A percentile compares a stretch with the other conserved stretches of the same genome.
Conservation (phyloP, 495 filamentous ascomycete genomes). For the Penicillium paxilli region DNA sequence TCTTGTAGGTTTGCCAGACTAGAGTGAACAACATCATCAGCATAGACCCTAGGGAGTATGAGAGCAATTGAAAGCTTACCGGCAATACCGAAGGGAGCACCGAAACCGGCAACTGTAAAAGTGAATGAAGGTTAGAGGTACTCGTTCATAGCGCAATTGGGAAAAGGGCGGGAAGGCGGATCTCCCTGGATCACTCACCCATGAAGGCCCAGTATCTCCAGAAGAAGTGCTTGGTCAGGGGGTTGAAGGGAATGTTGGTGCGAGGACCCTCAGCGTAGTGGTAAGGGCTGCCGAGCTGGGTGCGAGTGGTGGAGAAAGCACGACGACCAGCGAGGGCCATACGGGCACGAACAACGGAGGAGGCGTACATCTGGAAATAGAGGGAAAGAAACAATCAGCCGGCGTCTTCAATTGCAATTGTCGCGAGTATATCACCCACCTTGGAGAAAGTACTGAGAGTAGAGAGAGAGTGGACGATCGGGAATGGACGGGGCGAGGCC, state of each 20-base stretch:
- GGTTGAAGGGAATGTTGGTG: conserved; percentile 95
- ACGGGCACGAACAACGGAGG: conserved; percentile 71
- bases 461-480: conserved; percentile 34
- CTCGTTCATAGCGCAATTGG: too few species aligned
- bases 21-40: conserved; percentile 29
- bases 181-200: conserved; percentile 49
- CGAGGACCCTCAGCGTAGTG: conserved; percentile 97
- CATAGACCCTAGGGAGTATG: background rate
- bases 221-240: conserved; percentile 79
- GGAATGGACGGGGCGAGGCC: conserved; percentile 29
- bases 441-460: conserved; percentile 29
- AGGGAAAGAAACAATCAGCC: conserved; percentile 10
- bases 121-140: conserved; percentile 38
- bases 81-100: conserved; percentile 76
- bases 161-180: too few species aligned
- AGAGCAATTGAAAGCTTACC: conserved; percentile 53
- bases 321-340: conserved; percentile 76
- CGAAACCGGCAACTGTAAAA: conserved; percentile 67
- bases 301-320: conserved; percentile 87
- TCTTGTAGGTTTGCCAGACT: conserved; percentile 90
- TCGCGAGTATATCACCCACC: conserved; percentile 24
- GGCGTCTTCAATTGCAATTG: background rate
- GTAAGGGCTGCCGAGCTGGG: conserved; percentile 85
- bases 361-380: conserved; percentile 75
- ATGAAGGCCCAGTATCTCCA: conserved; percentile 81